Conservation (phyloP, 257 asterid genomes). For the Paulownia fortunei region DNA sequence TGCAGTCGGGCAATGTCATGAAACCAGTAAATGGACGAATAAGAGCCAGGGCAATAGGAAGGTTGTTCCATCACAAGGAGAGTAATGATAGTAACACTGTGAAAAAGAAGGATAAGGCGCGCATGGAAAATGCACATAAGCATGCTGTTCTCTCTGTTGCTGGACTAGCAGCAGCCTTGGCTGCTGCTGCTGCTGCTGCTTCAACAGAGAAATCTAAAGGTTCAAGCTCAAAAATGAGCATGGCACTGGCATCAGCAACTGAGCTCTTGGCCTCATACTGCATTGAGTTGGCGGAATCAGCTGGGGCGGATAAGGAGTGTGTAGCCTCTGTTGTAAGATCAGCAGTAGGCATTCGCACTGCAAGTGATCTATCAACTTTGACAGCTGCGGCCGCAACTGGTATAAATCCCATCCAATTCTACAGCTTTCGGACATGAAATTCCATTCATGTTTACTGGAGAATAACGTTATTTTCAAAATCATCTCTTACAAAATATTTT, state of each 20-base stretch:
- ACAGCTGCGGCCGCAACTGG: slow-evolving; percentile 98
- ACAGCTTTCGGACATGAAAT: background rate
- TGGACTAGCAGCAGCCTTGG: slow-evolving; percentile 84
- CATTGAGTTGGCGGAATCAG: slow-evolving; percentile 78
- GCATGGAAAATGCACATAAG: slow-evolving; percentile 68
- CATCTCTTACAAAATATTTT: background rate
- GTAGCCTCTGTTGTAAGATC: slow-evolving; percentile 70
- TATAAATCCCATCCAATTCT: slow-evolving; percentile 20
- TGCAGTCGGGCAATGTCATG: slow-evolving; percentile 46
- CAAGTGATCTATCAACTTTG: slow-evolving; percentile 75
- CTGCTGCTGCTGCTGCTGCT: slow-evolving; percentile 44
- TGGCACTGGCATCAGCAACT: slow-evolving; percentile 81
- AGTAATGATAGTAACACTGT: slow-evolving; percentile 29
- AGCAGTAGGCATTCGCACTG: slow-evolving; percentile 64
- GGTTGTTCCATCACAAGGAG: slow-evolving; percentile 71
- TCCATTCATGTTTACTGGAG: background rate
- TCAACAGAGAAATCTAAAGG: slow-evolving; percentile 49
- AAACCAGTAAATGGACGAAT: slow-evolving; percentile 42
- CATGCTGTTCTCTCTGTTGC: slow-evolving; percentile 78
- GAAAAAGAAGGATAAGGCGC: slow-evolving; percentile 77
- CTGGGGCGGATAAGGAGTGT: slow-evolving; percentile 62
- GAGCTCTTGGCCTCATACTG: slow-evolving; percentile 84
- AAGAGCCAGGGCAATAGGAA: slow-evolving; percentile 53
- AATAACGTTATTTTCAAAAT: background rate
- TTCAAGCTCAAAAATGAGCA: slow-evolving; percentile 58